Evolutionary conservation across 2,329 filamentous ascomycete genomes (phyloP), one percentile per base, ranked within the genome.

Genomic region (Cladosporium velox): DNA sequence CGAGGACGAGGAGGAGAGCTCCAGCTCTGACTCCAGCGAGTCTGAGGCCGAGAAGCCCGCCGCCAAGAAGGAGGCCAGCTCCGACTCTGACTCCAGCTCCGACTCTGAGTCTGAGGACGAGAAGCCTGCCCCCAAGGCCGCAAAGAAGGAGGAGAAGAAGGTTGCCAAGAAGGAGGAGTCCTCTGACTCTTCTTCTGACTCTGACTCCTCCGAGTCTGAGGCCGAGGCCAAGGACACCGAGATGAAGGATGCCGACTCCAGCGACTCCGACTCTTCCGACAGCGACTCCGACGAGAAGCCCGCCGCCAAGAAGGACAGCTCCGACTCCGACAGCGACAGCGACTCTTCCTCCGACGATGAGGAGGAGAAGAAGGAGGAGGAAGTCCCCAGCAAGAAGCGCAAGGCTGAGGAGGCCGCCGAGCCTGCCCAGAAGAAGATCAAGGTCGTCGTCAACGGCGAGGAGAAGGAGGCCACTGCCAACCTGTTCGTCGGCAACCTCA

Each of bases 401-500:
- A 90, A 90, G 84, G 87, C 86, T 63, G 85, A 87, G 67, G 82
- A 79, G 55, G 80, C 81, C 52, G 77, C 76, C 35, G 81, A 83
- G 63, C 79, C 85, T 41, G 80, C 82, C 18, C 76, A 84, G 67
- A 92, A 91, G 86, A 91, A 91, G 84, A 80, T 82, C 76, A 91
- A 90, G 65, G 79, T 77, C 61, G 62, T 60, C 21, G 76, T 78
- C 76, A 61, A 83, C 78, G 67, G 78, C 38, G 69, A 72, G 47
- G 47, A 66, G 70, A 76, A 73, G 70, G 78, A 81, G 65, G 77
- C 84, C 66, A 79, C 83, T 74, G 82, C 83, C 71, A 96, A 93
- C 74, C 88, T 97, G 64, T 97, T 96, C 79, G 88, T 93, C 71
- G 93, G 93, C 72, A 94, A 92, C 84, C 85, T 97, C 70, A 92